Evolutionary conservation across 2,329 filamentous ascomycete genomes (phyloP).

Genomic region (Mollisiaceae sp.): DNA sequence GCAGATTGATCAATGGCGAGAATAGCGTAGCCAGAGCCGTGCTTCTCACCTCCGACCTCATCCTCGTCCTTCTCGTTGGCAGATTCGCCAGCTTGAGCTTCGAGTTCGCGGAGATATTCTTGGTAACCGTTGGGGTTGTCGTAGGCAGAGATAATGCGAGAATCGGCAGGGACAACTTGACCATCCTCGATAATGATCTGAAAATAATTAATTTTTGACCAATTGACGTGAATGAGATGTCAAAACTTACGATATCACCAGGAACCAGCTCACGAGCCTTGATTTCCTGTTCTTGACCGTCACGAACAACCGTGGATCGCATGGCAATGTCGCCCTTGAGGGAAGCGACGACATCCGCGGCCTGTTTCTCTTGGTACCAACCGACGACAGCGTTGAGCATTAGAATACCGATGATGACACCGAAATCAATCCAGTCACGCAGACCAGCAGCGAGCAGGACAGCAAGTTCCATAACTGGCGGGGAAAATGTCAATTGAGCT

Average conservation of each 20-base stretch:
- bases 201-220: slow-evolving; percentile 7
- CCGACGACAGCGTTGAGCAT: slow-evolving; percentile 76
- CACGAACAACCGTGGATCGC: slow-evolving; percentile 70
- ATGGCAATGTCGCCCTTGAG: slow-evolving; percentile 81
- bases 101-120: slow-evolving; percentile 69
- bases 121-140: slow-evolving; percentile 69
- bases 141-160: slow-evolving; percentile 75
- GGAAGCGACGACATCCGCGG: slow-evolving; percentile 75
- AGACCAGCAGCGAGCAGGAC: slow-evolving; percentile 76
- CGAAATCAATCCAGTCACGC: slow-evolving; percentile 77
- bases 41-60: slow-evolving; percentile 60
- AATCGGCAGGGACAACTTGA: slow-evolving; percentile 71
- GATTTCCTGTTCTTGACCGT: slow-evolving; percentile 71
- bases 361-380: slow-evolving; percentile 84
- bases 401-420: slow-evolving; percentile 78
- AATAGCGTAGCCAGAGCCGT: slow-evolving; percentile 64
- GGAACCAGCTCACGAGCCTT: slow-evolving; percentile 76
- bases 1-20: slow-evolving; percentile 79
- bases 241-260: slow-evolving; percentile 70
- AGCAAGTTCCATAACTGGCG: slow-evolving; percentile 75
- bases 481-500: slow-evolving; percentile 24
- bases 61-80: slow-evolving; percentile 61
- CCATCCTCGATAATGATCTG: slow-evolving; percentile 75
- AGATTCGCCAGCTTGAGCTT: slow-evolving; percentile 63
- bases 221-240: neutral